These are phyloP conservation scores for Tetrahymena thermophila DNA, from an alignment of 73 alveolate species.

Conservation along the genomic window DNA sequence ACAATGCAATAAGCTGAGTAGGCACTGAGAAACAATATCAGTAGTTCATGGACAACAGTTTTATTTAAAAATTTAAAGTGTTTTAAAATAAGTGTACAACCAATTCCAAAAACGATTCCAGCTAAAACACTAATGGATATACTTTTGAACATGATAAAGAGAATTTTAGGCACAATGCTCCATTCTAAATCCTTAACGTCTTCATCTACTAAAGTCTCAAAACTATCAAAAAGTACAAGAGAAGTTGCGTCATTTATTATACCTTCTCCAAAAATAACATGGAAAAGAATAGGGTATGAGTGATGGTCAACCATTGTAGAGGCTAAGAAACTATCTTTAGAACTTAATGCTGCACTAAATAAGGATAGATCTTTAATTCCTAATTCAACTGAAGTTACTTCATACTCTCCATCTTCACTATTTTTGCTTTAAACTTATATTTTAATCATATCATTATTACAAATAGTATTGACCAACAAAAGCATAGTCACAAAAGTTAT, in stretches of 20 bases:
- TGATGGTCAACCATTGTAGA: constrained; percentile 62
- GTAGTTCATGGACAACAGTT: constrained; percentile 63
- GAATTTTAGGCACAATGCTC: background rate
- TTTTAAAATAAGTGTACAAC: constrained; percentile 54
- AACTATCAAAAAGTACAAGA: constrained; percentile 67
- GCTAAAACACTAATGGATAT: background rate
- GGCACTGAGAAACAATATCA: constrained; percentile 63
- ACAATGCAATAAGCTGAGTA: constrained; percentile 61
- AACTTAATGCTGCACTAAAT: constrained; percentile 64
- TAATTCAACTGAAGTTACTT: background rate
- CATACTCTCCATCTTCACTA: background rate
- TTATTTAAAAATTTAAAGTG: constrained; percentile 56
- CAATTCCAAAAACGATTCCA: constrained; percentile 61
- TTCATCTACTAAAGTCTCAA: constrained; percentile 3
- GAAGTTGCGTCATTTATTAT: constrained; percentile 84
- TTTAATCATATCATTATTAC: background rate
- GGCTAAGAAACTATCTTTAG: constrained; percentile 79
- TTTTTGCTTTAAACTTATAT: background rate
- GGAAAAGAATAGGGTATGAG: constrained; percentile 67
- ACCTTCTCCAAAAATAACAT: constrained; percentile 81
- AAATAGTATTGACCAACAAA: background rate
- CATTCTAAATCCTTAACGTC: background rate
- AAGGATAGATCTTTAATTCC: constrained; percentile 41
- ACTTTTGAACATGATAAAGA: background rate
- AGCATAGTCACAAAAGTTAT: constrained; percentile 67